Percentiles rank a stretch among this genome's conserved stretches.
Conservation (phyloP, 768 basidiomycete species). For the Lentinula sp. region DNA sequence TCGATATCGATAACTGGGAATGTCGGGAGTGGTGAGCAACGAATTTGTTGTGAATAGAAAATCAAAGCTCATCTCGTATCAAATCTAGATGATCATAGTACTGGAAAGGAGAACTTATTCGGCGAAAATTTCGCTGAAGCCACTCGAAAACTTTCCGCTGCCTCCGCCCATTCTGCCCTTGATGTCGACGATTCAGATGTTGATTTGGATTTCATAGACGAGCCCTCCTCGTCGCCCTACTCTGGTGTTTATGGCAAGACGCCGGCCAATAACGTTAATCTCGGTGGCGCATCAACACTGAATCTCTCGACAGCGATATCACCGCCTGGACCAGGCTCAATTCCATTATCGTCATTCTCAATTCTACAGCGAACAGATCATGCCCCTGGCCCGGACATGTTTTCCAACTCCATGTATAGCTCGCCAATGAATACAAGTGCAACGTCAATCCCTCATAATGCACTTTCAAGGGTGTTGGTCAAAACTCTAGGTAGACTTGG, state of each 20-base stretch:
- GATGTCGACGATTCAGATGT: constrained; percentile 62
- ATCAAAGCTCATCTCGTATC: background rate
- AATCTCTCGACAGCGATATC: constrained; percentile 13
- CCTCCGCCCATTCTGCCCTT: constrained; percentile 14
- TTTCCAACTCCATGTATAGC: background rate
- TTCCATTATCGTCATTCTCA: constrained; percentile 50
- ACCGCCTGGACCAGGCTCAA: constrained; percentile 36
- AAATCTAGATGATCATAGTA: constrained; percentile 23
- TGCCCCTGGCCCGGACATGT: constrained; percentile 9
- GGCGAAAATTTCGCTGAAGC: constrained; percentile 67
- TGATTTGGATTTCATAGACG: constrained; percentile 71
- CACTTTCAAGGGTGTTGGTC: constrained; percentile 70
- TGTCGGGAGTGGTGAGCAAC: background rate
- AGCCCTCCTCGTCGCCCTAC: constrained; percentile 21
- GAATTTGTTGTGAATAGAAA: background rate
- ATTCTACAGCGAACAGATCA: constrained; percentile 55
- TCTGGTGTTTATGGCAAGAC: constrained; percentile 39
- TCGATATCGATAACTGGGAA: background rate
- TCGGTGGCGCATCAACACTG: constrained; percentile 21
- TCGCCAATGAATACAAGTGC: constrained; percentile 32
- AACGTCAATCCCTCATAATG: constrained; percentile 47
- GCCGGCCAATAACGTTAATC: constrained; percentile 35
- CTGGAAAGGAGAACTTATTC: constrained; percentile 34
- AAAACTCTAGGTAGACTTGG: constrained; percentile 81
- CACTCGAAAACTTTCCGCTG: constrained; percentile 27